Conservation (phyloP, 23 red algal species). For the Gracilaria domingensis region DNA sequence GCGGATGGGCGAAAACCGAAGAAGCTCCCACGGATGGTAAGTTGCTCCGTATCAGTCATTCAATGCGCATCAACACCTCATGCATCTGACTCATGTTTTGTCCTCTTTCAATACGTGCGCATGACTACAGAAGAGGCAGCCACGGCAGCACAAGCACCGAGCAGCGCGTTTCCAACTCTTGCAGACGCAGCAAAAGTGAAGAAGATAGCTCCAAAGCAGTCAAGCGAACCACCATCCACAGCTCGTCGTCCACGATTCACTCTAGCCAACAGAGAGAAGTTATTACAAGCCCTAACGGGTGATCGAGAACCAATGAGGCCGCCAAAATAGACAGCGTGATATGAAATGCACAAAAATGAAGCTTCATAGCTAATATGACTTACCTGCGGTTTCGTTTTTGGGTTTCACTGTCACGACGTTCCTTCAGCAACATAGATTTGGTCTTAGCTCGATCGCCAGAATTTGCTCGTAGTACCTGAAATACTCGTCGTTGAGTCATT, state of each 20-base stretch:
- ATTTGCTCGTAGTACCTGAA: slow-evolving; percentile 1
- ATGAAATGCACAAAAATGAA: not conserved
- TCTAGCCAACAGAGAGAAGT: slow-evolving; percentile 29
- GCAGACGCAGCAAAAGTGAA: slow-evolving; percentile 63
- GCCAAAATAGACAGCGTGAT: not conserved
- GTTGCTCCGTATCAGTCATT: not conserved
- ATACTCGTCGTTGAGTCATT: slow-evolving; percentile 33
- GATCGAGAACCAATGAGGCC: slow-evolving; percentile 17
- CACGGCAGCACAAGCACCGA: slow-evolving; percentile 21
- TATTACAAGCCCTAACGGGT: not conserved
- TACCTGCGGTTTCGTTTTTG: not conserved
- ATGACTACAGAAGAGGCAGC: not conserved
- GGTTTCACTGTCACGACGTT: not conserved
- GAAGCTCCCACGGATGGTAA: slow-evolving; percentile 19
- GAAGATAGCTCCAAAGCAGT: slow-evolving; percentile 7
- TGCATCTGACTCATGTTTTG: not conserved
- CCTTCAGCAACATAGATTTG: not conserved
- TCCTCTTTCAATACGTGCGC: not conserved
- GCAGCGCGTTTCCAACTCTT: slow-evolving; percentile 65
- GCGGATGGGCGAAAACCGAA: slow-evolving; percentile 58
- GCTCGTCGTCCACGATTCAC: slow-evolving; percentile 22
- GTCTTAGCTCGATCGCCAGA: not conserved
- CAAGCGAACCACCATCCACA: not conserved
- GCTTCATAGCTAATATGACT: not conserved
- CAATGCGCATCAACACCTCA: not conserved